phyloP scores from a whole-genome alignment of 345 rosid genomes.

The Linum trigynum region DNA sequence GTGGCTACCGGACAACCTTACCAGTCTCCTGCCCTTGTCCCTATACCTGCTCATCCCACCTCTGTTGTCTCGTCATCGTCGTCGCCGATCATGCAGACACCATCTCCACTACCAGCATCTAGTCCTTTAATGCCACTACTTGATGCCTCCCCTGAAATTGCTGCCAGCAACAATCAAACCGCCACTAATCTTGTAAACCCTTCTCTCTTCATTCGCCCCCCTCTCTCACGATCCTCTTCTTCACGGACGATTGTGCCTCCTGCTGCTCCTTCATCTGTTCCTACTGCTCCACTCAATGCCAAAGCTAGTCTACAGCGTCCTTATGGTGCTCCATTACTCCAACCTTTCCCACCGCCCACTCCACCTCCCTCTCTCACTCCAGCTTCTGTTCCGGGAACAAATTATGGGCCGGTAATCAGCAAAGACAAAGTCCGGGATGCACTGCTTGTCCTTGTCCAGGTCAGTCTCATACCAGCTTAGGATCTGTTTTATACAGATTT shows the following conservation, averaged over 20 bases:
- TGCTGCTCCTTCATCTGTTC: constrained; percentile 39
- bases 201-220: constrained; percentile 49
- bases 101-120: constrained; percentile 39
- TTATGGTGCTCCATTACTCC: constrained; percentile 79
- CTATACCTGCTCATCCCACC: constrained; percentile 36
- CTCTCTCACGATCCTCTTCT: constrained; percentile 34
- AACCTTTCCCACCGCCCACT: constrained; percentile 90
- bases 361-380: constrained; percentile 90
- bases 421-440: constrained; percentile 79
- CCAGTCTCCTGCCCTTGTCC: constrained; percentile 34
- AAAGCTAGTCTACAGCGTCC: constrained; percentile 45
- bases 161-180: constrained; percentile 28
- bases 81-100: constrained; percentile 38
- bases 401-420: constrained; percentile 40
- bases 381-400: constrained; percentile 24
- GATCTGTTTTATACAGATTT: too few species aligned
- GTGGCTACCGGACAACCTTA: constrained; percentile 36
- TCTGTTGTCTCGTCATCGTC: constrained; percentile 22
- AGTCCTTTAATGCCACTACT: constrained; percentile 37
- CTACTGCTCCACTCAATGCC: constrained; percentile 50
- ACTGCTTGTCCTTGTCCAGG: constrained; percentile 67
- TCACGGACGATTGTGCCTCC: constrained; percentile 29
- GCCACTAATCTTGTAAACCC: constrained; percentile 64
- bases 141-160: constrained; percentile 39
- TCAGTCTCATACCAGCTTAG: constrained; percentile 24